Evolutionary conservation across 2,329 filamentous ascomycete species (phyloP).

Genomic region (Fusarium denticulatum): DNA sequence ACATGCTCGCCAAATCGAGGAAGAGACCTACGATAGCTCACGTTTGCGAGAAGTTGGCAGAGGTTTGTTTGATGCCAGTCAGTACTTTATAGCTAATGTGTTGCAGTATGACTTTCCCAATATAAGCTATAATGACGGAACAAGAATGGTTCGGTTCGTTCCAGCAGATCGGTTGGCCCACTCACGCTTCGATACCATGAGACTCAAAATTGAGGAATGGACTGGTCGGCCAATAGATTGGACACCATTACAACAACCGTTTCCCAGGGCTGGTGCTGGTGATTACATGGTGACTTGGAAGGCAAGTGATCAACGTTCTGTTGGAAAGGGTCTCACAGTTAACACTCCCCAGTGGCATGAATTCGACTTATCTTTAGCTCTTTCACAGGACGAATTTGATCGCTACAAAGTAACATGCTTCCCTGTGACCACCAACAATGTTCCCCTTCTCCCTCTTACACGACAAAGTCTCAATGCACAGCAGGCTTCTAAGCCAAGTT

Average conservation of each 20-base stretch:
- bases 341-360: background rate
- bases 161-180: fast-evolving
- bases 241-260: fast-evolving
- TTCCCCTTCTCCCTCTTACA: background rate
- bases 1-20: fast-evolving
- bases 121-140: fast-evolving
- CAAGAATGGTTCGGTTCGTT: background rate
- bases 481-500: fast-evolving
- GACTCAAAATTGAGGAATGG: background rate
- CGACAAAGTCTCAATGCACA: background rate
- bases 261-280: fast-evolving
- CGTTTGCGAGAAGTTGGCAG: fast-evolving
- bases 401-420: background rate
- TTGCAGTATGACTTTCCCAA: background rate
- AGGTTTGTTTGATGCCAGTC: fast-evolving
- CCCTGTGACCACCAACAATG: background rate
- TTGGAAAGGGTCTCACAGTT: background rate
- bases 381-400: fast-evolving
- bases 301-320: background rate
- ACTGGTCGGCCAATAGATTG: background rate
- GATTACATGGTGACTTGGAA: fast-evolving
- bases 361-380: fast-evolving
- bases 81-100: fast-evolving
- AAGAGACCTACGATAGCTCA: background rate
- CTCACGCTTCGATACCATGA: fast-evolving